These are phyloP conservation scores for Leishmania gerbilli DNA, from an alignment of 208 protist species.

Conservation along the genomic window DNA sequence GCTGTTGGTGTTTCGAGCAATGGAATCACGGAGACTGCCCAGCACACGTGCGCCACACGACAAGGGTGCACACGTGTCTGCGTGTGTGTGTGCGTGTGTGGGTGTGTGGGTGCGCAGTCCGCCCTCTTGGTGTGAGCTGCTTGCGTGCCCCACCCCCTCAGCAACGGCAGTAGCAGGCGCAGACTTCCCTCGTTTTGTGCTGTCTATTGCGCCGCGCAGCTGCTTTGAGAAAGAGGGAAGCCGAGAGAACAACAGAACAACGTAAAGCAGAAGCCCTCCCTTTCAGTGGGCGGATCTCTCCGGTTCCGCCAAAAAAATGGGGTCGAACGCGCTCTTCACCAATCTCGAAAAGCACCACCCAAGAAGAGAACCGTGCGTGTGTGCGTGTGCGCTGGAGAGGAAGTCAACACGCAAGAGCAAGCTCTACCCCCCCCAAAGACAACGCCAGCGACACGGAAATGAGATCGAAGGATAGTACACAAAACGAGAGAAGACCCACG, in stretches of 20 bases:
- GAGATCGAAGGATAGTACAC: not conserved
- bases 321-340: not conserved
- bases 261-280: not conserved
- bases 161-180: not conserved
- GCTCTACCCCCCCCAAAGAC: not conserved
- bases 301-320: not conserved
- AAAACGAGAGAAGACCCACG: not conserved
- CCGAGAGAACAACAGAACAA: not conserved
- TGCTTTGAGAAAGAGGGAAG: not conserved
- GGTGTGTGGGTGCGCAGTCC: not conserved
- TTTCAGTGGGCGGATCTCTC: not conserved
- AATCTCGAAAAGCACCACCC: not conserved
- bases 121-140: not conserved
- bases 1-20: not conserved
- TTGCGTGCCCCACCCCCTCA: not conserved
- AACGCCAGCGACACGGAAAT: not conserved
- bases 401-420: not conserved
- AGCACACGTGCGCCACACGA: not conserved
- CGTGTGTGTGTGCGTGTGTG: not conserved
- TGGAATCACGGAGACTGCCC: not conserved
- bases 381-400: not conserved
- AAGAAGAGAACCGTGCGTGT: not conserved
- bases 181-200: not conserved
- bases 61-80: not conserved
- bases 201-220: no score